phyloP scores from a whole-genome alignment of 106 monocot species.

The Vanilla planifolia region DNA sequence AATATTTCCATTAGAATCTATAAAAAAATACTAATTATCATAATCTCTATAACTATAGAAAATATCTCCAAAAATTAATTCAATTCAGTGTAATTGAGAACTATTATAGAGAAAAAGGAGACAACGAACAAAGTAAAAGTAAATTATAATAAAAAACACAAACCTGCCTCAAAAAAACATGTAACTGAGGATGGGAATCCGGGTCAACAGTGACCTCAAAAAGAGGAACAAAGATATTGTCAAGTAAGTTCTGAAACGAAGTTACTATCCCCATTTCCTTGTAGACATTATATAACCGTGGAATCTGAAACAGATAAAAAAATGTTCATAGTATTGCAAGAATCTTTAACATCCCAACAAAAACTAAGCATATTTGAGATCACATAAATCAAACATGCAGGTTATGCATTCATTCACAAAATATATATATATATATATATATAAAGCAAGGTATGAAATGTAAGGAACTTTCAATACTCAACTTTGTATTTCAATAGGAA shows the following conservation, averaged over 20 bases:
- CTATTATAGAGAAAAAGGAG: neutral
- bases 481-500: no score
- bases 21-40: no score
- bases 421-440: no score
- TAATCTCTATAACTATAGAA: no score
- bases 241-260: slow-evolving; percentile 94
- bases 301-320: slow-evolving; percentile 52
- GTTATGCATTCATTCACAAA: no score
- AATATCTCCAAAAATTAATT: no score
- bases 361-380: no score
- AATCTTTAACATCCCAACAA: no score
- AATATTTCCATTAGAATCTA: no score
- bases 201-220: slow-evolving; percentile 95
- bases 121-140: neutral
- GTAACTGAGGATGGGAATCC: slow-evolving; percentile 93
- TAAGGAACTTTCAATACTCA: no score
- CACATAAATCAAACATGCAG: no score
- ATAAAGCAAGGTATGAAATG: no score
- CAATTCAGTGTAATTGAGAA: neutral
- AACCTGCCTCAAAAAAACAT: slow-evolving; percentile 93
- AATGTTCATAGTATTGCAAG: neutral
- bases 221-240: slow-evolving; percentile 97
- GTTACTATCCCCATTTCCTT: slow-evolving; percentile 99
- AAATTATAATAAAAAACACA: neutral
- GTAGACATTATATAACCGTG: slow-evolving; percentile 92